phyloP scores from a whole-genome alignment of 441 rosid genomes.

The Flueggea neowawraea region DNA sequence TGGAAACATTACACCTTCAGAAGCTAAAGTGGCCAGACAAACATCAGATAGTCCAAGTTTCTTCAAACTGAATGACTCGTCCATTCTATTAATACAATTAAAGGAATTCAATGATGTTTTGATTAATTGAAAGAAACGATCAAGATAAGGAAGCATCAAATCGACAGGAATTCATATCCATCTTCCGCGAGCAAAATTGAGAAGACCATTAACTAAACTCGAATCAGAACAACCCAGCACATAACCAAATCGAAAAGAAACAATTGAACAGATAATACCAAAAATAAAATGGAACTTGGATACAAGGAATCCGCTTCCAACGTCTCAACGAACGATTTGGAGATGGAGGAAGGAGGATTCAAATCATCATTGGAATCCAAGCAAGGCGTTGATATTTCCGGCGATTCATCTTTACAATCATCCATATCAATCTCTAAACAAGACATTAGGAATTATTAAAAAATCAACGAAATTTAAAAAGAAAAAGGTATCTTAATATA shows the following conservation, averaged over 20 bases:
- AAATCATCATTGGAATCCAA: conserved; percentile 23
- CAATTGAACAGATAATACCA: not conserved
- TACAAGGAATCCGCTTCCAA: conserved; percentile 71
- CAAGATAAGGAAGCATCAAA: no score
- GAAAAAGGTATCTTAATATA: no score
- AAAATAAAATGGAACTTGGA: conserved; percentile 28
- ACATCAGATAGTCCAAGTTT: conserved; percentile 74
- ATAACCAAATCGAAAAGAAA: not conserved
- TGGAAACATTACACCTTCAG: conserved; percentile 35
- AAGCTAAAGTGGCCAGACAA: conserved; percentile 79
- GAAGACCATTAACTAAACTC: no score
- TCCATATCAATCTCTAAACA: conserved; percentile 33
- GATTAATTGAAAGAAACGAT: no score
- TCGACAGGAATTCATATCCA: no score
- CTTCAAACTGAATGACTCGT: conserved; percentile 65
- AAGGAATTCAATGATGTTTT: conserved; percentile 19
- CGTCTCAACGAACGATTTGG: conserved; percentile 29
- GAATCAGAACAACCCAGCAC: not conserved
- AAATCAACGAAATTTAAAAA: no score
- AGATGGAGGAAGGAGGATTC: conserved; percentile 16
- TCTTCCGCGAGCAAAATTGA: no score
- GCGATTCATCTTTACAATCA: conserved; percentile 23
- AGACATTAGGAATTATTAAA: no score
- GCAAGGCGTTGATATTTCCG: conserved; percentile 11
- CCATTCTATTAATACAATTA: conserved; percentile 42